phyloP scores from a whole-genome alignment of 208 protist species.

The Plasmodiophora brassicae region DNA sequence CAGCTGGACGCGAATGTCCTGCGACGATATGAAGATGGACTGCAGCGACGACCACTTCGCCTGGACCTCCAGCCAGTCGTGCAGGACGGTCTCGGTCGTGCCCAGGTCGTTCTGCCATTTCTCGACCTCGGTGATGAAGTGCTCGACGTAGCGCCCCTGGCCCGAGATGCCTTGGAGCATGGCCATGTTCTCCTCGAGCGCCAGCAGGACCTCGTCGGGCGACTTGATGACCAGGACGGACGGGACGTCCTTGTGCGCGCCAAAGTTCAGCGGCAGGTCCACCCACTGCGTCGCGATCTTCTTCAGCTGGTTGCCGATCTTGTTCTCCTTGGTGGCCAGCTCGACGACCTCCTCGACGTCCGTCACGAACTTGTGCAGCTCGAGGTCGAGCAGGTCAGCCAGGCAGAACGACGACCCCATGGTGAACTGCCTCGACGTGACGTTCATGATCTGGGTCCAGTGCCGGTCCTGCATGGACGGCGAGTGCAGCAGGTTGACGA shows the following conservation, averaged over 20 bases:
- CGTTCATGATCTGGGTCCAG: conserved; percentile 85
- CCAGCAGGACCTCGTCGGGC: conserved; percentile 42
- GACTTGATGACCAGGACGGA: conserved; percentile 55
- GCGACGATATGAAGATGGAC: conserved; percentile 93
- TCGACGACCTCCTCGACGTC: conserved; percentile 86
- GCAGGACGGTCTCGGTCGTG: conserved; percentile 86
- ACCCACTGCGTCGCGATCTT: conserved; percentile 89
- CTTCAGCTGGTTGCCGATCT: conserved; percentile 87
- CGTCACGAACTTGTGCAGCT: conserved; percentile 86
- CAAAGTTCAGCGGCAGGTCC: conserved; percentile 80
- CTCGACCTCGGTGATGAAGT: conserved; percentile 85
- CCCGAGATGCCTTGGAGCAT: conserved; percentile 84
- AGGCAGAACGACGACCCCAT: conserved; percentile 77
- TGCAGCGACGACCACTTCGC: conserved; percentile 92
- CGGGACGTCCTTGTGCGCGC: conserved; percentile 81
- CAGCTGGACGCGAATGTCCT: conserved; percentile 91
- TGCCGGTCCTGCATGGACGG: conserved; percentile 88
- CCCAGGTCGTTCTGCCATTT: conserved; percentile 89
- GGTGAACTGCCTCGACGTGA: conserved; percentile 72
- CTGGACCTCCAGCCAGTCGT: conserved; percentile 91
- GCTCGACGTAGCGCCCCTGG: conserved; percentile 85
- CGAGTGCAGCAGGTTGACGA: conserved; percentile 57
- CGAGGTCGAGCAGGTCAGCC: conserved; percentile 84
- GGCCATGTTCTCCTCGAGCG: conserved; percentile 60
- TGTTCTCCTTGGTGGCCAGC: conserved; percentile 88